Evolutionary conservation across 768 basidiomycete genomes (phyloP).

Genomic region (Mycena floridula): DNA sequence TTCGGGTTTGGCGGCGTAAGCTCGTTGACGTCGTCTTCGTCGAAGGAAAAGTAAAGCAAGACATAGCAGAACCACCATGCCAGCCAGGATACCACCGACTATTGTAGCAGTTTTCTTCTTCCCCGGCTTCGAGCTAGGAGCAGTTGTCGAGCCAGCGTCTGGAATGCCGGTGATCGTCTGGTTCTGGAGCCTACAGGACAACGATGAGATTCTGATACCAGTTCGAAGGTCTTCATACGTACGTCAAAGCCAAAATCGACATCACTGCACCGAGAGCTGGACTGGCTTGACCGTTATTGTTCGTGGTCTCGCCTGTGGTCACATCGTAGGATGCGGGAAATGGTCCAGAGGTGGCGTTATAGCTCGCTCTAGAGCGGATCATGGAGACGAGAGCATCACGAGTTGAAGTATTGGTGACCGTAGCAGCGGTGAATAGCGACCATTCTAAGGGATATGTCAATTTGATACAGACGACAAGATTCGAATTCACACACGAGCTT

Average conservation of each 20-base stretch:
- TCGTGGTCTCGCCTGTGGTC: constrained; percentile 10
- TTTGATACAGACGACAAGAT: not conserved
- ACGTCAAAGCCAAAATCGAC: constrained; percentile 15
- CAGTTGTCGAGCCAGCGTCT: too few species aligned
- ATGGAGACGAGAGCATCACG: not conserved
- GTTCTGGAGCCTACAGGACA: too few species aligned
- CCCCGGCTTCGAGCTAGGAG: too few species aligned
- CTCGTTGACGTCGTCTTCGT: too few species aligned
- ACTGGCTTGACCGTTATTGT: constrained; percentile 10
- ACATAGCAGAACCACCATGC: too few species aligned
- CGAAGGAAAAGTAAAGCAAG: too few species aligned
- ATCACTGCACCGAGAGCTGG: constrained; percentile 29
- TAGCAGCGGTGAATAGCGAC: not conserved
- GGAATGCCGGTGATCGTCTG: too few species aligned
- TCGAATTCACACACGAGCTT: not conserved
- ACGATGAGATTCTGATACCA: too few species aligned
- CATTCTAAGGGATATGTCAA: not conserved
- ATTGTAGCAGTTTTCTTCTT: too few species aligned
- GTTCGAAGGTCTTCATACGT: too few species aligned
- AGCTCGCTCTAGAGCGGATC: not conserved
- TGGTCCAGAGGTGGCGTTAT: not conserved
- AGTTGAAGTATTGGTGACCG: not conserved
- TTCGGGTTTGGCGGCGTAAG: too few species aligned
- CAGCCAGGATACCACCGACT: too few species aligned
- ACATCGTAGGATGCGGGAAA: constrained; percentile 16